These are phyloP conservation scores for Camelina hispida DNA, from an alignment of 345 rosid genomes.

Conservation along the genomic window DNA sequence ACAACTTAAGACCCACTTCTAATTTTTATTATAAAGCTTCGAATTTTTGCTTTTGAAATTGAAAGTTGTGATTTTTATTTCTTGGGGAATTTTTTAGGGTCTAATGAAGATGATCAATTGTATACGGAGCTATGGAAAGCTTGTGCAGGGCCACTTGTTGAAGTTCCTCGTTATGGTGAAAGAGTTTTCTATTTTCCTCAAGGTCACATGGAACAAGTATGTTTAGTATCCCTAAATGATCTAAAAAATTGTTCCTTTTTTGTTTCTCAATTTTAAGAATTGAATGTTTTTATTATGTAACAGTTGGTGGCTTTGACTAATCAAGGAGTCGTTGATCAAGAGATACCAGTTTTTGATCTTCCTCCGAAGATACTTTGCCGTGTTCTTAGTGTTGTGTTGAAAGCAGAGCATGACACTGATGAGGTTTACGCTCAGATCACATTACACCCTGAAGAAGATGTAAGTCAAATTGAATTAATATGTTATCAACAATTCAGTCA, in stretches of 20 bases:
- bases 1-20: conserved; percentile 1
- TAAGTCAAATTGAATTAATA: conserved; percentile 40
- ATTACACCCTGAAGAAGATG: conserved; percentile 73
- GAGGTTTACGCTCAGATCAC: conserved; percentile 94
- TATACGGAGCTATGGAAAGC: conserved; percentile 76
- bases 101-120: conserved; percentile 48
- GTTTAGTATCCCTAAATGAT: not conserved
- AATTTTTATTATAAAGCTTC: not conserved
- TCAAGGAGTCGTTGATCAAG: conserved; percentile 70
- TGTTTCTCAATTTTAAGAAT: conserved; percentile 26
- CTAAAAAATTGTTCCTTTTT: not conserved
- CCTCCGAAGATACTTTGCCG: conserved; percentile 84
- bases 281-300: not conserved
- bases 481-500: not conserved
- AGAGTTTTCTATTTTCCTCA: conserved; percentile 77
- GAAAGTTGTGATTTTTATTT: not conserved
- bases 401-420: conserved; percentile 90
- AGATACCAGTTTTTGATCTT: conserved; percentile 70
- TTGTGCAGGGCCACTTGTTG: conserved; percentile 80
- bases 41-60: conserved; percentile 15
- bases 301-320: conserved; percentile 89
- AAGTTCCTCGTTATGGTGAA: conserved; percentile 64
- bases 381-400: conserved; percentile 63
- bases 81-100: conserved; percentile 23
- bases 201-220: conserved; percentile 83